Evolutionary conservation across 495 filamentous ascomycete genomes (phyloP).

Genomic region (Lasiosphaeria miniovina): DNA sequence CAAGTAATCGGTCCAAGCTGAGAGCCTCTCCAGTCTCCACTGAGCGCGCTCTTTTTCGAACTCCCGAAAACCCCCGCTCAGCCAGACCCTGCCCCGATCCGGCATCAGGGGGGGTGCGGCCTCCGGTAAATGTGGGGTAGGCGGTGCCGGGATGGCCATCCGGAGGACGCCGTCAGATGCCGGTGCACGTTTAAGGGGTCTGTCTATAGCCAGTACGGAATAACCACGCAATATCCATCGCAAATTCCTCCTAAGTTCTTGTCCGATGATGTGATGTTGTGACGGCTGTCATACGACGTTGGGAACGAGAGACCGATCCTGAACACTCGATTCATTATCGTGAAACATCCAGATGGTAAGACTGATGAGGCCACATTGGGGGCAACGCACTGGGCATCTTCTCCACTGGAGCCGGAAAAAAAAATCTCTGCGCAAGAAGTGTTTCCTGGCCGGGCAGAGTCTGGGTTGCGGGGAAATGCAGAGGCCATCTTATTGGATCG

Average conservation of each 20-base stretch:
- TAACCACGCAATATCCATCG: not conserved
- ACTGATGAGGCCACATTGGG: slow-evolving; percentile 8
- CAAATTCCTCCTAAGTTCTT: not conserved
- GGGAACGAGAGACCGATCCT: not conserved
- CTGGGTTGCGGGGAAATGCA: not conserved
- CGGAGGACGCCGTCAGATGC: slow-evolving; percentile 7
- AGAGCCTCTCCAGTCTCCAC: not conserved
- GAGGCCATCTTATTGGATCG: too few relatives aligned
- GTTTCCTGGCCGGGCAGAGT: not conserved
- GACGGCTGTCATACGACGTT: not conserved
- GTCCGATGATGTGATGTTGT: not conserved
- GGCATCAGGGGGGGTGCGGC: slow-evolving; percentile 3
- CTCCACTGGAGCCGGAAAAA: slow-evolving; percentile 14
- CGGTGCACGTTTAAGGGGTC: not conserved
- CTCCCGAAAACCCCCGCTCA: not conserved
- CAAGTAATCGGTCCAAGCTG: not conserved
- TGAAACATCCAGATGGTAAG: slow-evolving; percentile 23
- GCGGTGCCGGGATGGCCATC: not conserved
- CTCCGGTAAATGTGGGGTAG: slow-evolving; percentile 9
- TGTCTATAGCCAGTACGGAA: not conserved
- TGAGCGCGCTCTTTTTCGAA: not conserved
- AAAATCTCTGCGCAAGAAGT: not conserved
- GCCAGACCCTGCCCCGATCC: slow-evolving; percentile 2
- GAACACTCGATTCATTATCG: slow-evolving; percentile 10
- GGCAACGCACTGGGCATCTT: slow-evolving; percentile 9